These are phyloP conservation scores for Suillus placidus DNA, from an alignment of 768 basidiomycete species.

Conservation along the genomic window DNA sequence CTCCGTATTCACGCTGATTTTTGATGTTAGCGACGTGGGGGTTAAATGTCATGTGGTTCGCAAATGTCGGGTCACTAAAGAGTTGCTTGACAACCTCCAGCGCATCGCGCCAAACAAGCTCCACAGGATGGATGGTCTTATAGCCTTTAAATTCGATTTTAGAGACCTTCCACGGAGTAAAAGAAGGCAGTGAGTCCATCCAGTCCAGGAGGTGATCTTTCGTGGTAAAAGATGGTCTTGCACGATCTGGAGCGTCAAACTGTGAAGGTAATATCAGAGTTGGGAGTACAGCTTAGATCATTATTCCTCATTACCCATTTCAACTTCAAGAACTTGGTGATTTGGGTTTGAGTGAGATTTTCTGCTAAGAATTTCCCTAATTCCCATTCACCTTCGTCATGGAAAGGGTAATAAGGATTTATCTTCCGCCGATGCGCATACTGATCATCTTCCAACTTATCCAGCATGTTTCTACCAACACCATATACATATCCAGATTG, in stretches of 20 bases:
- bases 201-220: slow-evolving; percentile 22
- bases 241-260: slow-evolving; percentile 6
- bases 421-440: slow-evolving; percentile 16
- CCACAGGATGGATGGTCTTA: slow-evolving; percentile 19
- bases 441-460: slow-evolving; percentile 26
- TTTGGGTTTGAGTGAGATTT: slow-evolving; percentile 23
- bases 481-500: slow-evolving; percentile 15
- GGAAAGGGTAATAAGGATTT: slow-evolving; percentile 38
- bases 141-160: slow-evolving; percentile 7
- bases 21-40: slow-evolving; percentile 18
- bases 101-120: slow-evolving; percentile 28
- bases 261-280: not conserved
- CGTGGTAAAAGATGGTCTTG: slow-evolving; percentile 22
- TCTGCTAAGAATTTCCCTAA: slow-evolving; percentile 30
- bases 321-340: slow-evolving; percentile 32
- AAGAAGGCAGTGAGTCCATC: slow-evolving; percentile 21
- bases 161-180: slow-evolving; percentile 24
- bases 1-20: slow-evolving; percentile 17
- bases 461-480: slow-evolving; percentile 26
- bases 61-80: slow-evolving; percentile 26
- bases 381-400: slow-evolving; percentile 36
- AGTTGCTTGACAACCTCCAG: slow-evolving; percentile 28
- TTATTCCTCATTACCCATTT: slow-evolving; percentile 30
- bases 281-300: not conserved
- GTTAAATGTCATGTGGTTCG: slow-evolving; percentile 22